Base-by-base conservation (phyloP, 768 basidiomycete genomes). In the Lactarius hatsudake region DNA sequence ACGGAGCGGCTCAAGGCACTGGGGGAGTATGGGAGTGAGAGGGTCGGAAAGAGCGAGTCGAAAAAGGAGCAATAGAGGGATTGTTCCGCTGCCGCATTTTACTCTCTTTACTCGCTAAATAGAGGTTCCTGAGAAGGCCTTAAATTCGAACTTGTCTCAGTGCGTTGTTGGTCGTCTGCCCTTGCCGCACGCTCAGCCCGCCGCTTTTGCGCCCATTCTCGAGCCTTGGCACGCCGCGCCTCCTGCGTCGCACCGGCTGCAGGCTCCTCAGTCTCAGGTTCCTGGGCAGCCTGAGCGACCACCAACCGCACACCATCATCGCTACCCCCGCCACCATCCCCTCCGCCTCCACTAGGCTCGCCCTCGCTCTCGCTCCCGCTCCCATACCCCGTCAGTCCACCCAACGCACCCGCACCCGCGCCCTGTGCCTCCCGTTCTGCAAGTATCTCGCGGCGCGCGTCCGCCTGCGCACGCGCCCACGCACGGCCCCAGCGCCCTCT, bases 1-100 rank as follows among this genome's bases (percentile, higher is more conserved):
- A 90, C 91, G 43, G 96, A 99, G 79, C 85, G 96, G 9, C 79
- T 98, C 73, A 87, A 85, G 69, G 93, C 86, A 2, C 82, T 97
- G 45, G 93, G 96, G 66, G 75, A 70, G 28, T 73, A 64, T 28
- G 69, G 67, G 10, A 28, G 56, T 26, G 70, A 66, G 45, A 58
- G 51, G 10, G 61, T 66, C 18, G 67, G 38, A 17, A 69, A 51
- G 10, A 12, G 17, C 2, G 53, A 68, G 72, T 77, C 76, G 5
- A 77, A 80, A 68, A 78, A 79, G 40, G 75, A 79, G 71, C 69
- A 69, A 62, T 74, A 65, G 69, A 43, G 42, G 6, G 10, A 20
- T 28, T 23, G 5, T 15, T 45, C 32, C 40, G 26, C 30, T 59
- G 54, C 12, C 36, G 36, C 5, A 56, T 56, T 20, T 42, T 40